These are phyloP conservation scores for Mantamonas sphyraenae DNA, from an alignment of 78 protist species.

Conservation along the genomic window DNA sequence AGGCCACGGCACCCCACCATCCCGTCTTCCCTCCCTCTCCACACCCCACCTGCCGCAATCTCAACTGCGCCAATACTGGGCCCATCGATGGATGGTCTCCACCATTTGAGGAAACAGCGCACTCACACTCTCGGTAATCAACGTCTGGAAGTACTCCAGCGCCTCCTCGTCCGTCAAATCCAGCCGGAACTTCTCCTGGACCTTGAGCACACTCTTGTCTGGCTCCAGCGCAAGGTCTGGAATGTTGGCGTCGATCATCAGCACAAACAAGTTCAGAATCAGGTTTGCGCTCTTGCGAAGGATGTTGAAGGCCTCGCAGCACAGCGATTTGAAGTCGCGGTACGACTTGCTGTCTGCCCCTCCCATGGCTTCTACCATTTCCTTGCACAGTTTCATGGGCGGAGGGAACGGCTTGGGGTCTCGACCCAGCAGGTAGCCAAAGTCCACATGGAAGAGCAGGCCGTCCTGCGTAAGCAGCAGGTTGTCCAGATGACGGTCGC, in stretches of 20 bases:
- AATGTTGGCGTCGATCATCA: constrained; percentile 88
- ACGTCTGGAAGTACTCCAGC: constrained; percentile 38
- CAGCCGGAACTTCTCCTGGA: constrained; percentile 82
- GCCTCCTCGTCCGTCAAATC: constrained; percentile 91
- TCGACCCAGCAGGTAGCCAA: constrained; percentile 90
- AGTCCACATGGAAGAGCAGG: constrained; percentile 89
- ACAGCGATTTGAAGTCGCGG: constrained; percentile 58
- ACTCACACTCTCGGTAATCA: constrained; percentile 70
- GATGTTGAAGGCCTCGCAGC: constrained; percentile 84
- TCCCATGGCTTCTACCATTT: constrained; percentile 96
- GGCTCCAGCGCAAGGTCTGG: constrained; percentile 59
- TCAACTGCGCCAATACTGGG: constrained; percentile 53
- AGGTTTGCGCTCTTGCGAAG: constrained; percentile 76
- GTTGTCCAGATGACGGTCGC: constrained; percentile 91
- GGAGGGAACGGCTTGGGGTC: constrained; percentile 93
- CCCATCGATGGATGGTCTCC: constrained; percentile 74
- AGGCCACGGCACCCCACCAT: no score
- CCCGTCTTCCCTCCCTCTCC: no score
- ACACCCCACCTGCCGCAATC: no score
- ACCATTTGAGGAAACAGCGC: constrained; percentile 82
- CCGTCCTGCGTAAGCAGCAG: constrained; percentile 67
- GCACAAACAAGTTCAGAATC: constrained; percentile 75
- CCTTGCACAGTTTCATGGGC: constrained; percentile 87
- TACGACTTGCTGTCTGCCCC: constrained; percentile 65
- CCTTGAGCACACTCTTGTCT: constrained; percentile 41